phyloP scores from a whole-genome alignment of 352 stramenopile species.

The Phytopythium boreale region DNA sequence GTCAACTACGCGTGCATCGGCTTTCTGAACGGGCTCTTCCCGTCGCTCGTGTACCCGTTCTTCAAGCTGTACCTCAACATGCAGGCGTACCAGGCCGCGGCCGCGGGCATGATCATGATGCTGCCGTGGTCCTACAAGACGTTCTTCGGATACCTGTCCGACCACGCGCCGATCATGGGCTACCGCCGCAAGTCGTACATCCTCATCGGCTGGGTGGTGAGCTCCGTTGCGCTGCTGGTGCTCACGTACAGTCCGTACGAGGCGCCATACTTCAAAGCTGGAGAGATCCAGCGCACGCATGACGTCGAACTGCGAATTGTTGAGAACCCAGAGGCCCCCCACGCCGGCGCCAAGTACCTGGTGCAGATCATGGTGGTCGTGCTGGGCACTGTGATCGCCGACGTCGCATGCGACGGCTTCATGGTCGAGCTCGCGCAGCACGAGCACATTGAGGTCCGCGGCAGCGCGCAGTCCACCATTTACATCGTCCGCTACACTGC shows the following conservation, averaged over 20 bases:
- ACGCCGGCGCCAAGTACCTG: constrained; percentile 47
- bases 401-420: constrained; percentile 61
- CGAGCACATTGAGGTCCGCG: constrained; percentile 59
- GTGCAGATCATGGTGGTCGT: constrained; percentile 58
- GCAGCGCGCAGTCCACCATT: constrained; percentile 56
- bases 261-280: constrained; percentile 45
- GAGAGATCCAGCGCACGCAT: constrained; percentile 61
- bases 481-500: constrained; percentile 63
- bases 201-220: constrained; percentile 61
- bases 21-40: constrained; percentile 66
- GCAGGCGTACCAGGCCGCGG: constrained; percentile 60
- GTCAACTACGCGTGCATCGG: constrained; percentile 74
- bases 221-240: constrained; percentile 33
- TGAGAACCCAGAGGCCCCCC: constrained; percentile 41
- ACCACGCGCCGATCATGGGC: constrained; percentile 58
- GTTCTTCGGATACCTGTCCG: constrained; percentile 67
- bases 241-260: constrained; percentile 49
- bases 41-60: constrained; percentile 65
- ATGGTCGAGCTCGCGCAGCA: constrained; percentile 73
- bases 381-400: constrained; percentile 63
- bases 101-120: constrained; percentile 49
- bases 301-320: constrained; percentile 30
- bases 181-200: constrained; percentile 75
- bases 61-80: constrained; percentile 82
- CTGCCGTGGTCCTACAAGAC: constrained; percentile 79